These are phyloP conservation scores for Cladosporium phlei DNA, from an alignment of 2,329 filamentous ascomycete species.

Conservation along the genomic window DNA sequence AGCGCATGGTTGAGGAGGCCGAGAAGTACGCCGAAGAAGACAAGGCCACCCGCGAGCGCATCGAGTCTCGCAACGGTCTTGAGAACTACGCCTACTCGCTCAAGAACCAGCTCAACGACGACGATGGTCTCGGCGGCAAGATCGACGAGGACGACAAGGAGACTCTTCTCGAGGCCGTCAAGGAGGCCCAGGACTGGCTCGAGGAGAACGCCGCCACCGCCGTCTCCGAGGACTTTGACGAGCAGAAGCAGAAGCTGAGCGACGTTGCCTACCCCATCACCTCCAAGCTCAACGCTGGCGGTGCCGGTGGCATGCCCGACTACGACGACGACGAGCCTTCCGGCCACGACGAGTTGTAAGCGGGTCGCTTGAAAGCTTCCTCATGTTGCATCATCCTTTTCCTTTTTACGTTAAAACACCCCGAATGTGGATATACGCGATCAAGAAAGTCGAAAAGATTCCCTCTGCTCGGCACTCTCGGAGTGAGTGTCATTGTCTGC, in stretches of 20 bases:
- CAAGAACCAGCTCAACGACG: conserved; percentile 98
- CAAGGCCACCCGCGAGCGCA: conserved; percentile 95
- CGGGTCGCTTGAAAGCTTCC: not conserved
- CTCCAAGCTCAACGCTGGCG: conserved; percentile 78
- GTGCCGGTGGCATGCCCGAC: conserved; percentile 54
- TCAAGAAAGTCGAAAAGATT: not conserved
- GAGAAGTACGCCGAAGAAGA: conserved; percentile 99
- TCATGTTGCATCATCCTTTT: not conserved
- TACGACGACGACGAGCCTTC: conserved; percentile 62
- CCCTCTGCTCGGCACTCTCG: not conserved
- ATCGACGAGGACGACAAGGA: conserved; percentile 99
- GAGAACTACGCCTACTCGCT: conserved; percentile 99
- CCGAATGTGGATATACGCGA: conserved; percentile 12
- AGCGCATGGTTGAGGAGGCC: conserved; percentile 97
- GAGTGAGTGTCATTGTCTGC: conserved; percentile 2
- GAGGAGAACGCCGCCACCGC: conserved; percentile 88
- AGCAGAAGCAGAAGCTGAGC: conserved; percentile 99
- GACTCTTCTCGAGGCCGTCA: conserved; percentile 87
- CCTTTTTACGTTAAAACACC: too few relatives aligned
- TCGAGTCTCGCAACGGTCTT: conserved; percentile 90
- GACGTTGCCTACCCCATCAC: conserved; percentile 97
- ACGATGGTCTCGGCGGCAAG: conserved; percentile 95
- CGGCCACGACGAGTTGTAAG: conserved; percentile 48
- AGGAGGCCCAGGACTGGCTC: conserved; percentile 95
- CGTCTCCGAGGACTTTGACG: conserved; percentile 89